Conservation (phyloP, 495 filamentous ascomycete species). For the Letharia columbiana region DNA sequence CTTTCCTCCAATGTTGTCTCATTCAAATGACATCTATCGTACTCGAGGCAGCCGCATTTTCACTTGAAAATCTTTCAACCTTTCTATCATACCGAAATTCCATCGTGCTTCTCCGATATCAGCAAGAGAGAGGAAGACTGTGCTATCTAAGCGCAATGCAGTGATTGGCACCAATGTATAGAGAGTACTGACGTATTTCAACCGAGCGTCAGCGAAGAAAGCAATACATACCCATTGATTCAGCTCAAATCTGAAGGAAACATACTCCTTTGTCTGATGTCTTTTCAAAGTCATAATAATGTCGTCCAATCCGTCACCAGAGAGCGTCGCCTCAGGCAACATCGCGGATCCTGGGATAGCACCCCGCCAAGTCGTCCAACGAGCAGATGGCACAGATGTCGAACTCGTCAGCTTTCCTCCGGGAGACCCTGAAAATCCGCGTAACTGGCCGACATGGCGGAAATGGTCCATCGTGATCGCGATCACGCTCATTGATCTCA, state of each 20-base stretch:
- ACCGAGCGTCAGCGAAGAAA: not conserved
- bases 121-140: no score
- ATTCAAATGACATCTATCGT: not conserved
- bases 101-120: not conserved
- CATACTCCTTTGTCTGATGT: not conserved
- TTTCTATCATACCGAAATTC: not conserved
- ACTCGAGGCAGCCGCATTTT: not conserved
- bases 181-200: not conserved
- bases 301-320: not conserved
- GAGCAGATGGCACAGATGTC: slow-evolving; percentile 20
- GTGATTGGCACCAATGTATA: not conserved
- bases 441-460: slow-evolving; percentile 38
- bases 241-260: not conserved
- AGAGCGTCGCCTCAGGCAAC: slow-evolving; percentile 4
- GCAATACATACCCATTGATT: not conserved
- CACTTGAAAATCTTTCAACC: not conserved
- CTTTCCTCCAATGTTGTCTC: not conserved
- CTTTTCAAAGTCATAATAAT: not conserved
- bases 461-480: slow-evolving; percentile 42
- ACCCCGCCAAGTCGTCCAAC: slow-evolving; percentile 12
- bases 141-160: not conserved
- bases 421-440: slow-evolving; percentile 37
- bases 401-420: slow-evolving; percentile 32
- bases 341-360: slow-evolving; percentile 12
- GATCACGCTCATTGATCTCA: slow-evolving; percentile 39